Evolutionary conservation across 495 filamentous ascomycete genomes (phyloP), one percentile per base, ranked within the genome.

Genomic region (Hypoxylon crocopeplum): DNA sequence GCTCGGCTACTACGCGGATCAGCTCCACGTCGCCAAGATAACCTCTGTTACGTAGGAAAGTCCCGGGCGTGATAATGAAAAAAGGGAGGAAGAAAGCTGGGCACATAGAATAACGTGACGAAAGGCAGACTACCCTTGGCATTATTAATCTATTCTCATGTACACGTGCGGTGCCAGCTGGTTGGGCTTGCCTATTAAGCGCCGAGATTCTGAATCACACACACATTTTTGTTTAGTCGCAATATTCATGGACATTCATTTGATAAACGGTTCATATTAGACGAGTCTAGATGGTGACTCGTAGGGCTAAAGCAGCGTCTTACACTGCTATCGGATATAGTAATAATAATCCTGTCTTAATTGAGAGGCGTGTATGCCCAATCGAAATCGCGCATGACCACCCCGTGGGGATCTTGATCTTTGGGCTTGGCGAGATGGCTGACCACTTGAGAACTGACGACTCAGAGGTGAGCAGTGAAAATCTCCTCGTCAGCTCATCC

Each of bases 371-470:
- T 63, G 0, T 1, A 24, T 48, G 48, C 17, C 54, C 42, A 62
- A 52, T 62, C 32, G 47, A 12, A 25, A 40, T 11, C 21, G 40
- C 47, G 52, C 39, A 53, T 57, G 53, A 53, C 42, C 44, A 45
- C 47, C 53, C 52, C 53, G 30, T 48, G 47, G 59, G 59, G 47
- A 53, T 53, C 47, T 57, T 57, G 51, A 56, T 56, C 48, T 53
- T 30, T 11, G 19, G 15, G 48, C 59, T 63, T 63, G 53, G 59
- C 53, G 19, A 63, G 33, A 63, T 57, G 53, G 20, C 29, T 42
- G 42, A 29, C 32, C 22, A 17, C 19, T 20, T 40, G 24, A 50
- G 24, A 39, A 50, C 19, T 56, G 25, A 37, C 38, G 20, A 47
- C 22, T 39, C 38, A 11, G 17, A 38, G 29, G 20, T n/a, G 21